Base-by-base conservation (phyloP, 2,329 filamentous ascomycete species). In the Pseudocercospora pini-densiflorae region DNA sequence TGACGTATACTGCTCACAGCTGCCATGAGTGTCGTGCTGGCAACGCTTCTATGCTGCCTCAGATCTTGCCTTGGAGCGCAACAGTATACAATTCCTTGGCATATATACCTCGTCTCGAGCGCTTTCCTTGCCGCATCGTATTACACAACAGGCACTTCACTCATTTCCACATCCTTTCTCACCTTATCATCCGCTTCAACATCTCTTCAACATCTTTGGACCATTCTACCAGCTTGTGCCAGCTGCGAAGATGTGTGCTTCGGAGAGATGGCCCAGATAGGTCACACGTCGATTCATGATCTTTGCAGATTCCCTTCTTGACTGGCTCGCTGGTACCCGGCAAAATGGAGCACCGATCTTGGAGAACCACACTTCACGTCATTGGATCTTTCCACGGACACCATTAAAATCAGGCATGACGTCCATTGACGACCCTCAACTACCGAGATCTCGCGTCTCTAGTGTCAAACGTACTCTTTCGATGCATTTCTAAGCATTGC, bases 401-500 rank as follows among this genome's bases (percentile, higher is more conserved):
- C 51, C 51, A 31, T 7, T 3, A 55, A 33, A 29, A 54, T 53
- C 49, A 5, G 49, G 49, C 19, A 21, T 53, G 19, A 23, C n/a
- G 49, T 53, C 21, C 47, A 51, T 21, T 24, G 47, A 51, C 47
- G 12, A 51, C 2, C 2, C 6, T 51, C 47, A 51, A 51, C 47
- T 51, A 51, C 47, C 47, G 47, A 24, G 47, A 24, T 51, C 47
- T 51, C 19, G 47, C 47, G 47, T 51, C 47, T 51, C 21, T 23
- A 51, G 19, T 12, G 47, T 51, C 19, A 51, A 27, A 27, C 24
- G 47, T 51, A 27, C 10, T 23, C 47, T 55, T 55, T 55, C 51
- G 51, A 55, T 55, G 51, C 51, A 55, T 55, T 55, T 55, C 51
- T 55, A 55, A 55, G 21, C 51, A 31, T 33, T 23, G 21, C 27